Conservation (phyloP, 1,284 basidiomycete genomes). For the Ceratobasidium sp. region DNA sequence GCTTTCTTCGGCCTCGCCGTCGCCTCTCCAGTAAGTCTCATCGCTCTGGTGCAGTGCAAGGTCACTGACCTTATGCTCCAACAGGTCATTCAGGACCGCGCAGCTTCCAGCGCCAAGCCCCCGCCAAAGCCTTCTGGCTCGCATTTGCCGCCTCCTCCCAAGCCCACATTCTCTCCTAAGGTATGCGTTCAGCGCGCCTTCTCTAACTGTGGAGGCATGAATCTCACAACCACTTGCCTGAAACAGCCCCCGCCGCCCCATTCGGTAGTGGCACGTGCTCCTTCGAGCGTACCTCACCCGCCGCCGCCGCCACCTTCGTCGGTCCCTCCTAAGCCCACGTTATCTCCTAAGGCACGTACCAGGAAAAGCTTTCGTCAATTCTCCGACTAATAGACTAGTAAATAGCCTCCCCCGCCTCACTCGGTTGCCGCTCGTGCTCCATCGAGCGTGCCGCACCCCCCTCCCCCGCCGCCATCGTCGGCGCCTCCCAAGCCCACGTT, state of each 20-base stretch:
- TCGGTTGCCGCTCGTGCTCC: slow-evolving; percentile 21
- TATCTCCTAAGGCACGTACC: slow-evolving; percentile 1
- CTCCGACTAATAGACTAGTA: not conserved
- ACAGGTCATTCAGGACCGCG: not conserved
- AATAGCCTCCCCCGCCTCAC: slow-evolving; percentile 20
- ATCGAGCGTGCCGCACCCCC: slow-evolving; percentile 8
- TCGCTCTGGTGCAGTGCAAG: not conserved
- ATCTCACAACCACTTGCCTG: too few relatives aligned
- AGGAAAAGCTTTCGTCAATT: too few relatives aligned
- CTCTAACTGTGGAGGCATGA: not conserved
- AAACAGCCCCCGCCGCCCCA: slow-evolving; percentile 17
- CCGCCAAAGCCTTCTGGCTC: slow-evolving; percentile 19
- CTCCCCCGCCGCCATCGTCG: slow-evolving; percentile 12
- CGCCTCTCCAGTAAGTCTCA: slow-evolving; percentile 8
- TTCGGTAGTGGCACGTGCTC: slow-evolving; percentile 31
- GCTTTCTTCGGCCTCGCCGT: slow-evolving; percentile 29
- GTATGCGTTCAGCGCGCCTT: not conserved
- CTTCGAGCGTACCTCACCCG: slow-evolving; percentile 21
- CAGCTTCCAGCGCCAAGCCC: slow-evolving; percentile 5
- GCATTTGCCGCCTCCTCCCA: not conserved
- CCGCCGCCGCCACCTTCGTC: slow-evolving; percentile 21
- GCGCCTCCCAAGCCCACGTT: slow-evolving; percentile 16
- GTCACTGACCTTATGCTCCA: not conserved
- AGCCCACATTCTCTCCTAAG: slow-evolving; percentile 2
- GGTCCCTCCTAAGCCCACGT: slow-evolving; percentile 20